Conservation (phyloP, 1,284 basidiomycete species). For the Cerioporus squamosus region DNA sequence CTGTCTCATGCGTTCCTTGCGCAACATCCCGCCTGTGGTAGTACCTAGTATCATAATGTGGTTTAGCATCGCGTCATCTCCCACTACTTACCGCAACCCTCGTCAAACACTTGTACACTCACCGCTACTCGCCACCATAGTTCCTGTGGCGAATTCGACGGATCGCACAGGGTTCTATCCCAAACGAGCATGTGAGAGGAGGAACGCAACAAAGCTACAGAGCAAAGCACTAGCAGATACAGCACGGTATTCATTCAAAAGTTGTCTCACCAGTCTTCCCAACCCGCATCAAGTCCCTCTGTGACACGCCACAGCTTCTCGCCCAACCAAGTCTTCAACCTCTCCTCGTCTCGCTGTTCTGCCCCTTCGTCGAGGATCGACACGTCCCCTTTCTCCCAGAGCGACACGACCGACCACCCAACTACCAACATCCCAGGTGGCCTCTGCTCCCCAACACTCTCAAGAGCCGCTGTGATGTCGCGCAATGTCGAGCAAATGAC, state of each 20-base stretch:
- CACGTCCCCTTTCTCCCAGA: conserved; percentile 60
- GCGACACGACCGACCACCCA: conserved; percentile 84
- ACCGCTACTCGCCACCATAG: too few relatives aligned
- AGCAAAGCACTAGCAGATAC: neutral
- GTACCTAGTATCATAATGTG: too few relatives aligned
- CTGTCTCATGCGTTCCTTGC: too few relatives aligned
- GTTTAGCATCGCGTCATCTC: too few relatives aligned
- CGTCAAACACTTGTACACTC: too few relatives aligned
- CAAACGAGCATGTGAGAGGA: too few relatives aligned
- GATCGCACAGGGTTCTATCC: too few relatives aligned
- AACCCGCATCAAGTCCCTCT: conserved; percentile 61
- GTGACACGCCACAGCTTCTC: conserved; percentile 56
- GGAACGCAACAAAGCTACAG: neutral
- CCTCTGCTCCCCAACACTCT: conserved; percentile 81
- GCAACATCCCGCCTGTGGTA: too few relatives aligned
- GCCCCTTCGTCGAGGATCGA: conserved; percentile 54
- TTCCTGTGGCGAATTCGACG: too few relatives aligned
- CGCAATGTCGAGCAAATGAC: conserved; percentile 82
- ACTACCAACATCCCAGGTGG: conserved; percentile 97
- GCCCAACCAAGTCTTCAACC: conserved; percentile 63
- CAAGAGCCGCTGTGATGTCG: conserved; percentile 74
- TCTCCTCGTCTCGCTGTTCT: conserved; percentile 47
- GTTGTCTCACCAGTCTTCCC: conserved; percentile 42
- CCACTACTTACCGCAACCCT: too few relatives aligned
- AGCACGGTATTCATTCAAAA: neutral